These are phyloP conservation scores for Begonia peltatifolia DNA, from an alignment of 306 rosid species.

Conservation along the genomic window DNA sequence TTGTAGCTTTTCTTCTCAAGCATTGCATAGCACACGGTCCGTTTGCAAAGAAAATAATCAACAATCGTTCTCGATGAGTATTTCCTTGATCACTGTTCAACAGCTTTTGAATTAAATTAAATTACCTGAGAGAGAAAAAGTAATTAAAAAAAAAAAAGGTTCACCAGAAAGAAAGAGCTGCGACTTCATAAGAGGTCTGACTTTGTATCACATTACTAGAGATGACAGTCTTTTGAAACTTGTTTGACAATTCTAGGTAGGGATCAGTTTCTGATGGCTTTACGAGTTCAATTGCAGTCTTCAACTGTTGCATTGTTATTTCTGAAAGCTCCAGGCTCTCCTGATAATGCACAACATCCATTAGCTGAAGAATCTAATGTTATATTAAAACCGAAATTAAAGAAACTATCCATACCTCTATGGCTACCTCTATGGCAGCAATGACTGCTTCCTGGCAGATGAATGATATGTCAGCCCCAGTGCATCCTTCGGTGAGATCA, in stretches of 20 bases:
- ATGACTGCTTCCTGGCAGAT: conserved; percentile 79
- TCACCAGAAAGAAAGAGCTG: conserved; percentile 33
- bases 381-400: conserved; percentile 5
- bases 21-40: no score
- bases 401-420: conserved; percentile 48
- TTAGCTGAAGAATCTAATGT: conserved; percentile 3
- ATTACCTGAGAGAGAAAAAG: no score
- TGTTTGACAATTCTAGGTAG: conserved; percentile 45
- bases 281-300: conserved; percentile 40
- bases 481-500: conserved; percentile 47
- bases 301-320: conserved; percentile 63
- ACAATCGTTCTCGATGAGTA: no score
- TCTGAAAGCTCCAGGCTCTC: conserved; percentile 52
- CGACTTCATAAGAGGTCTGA: no score
- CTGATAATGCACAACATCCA: conserved; percentile 20
- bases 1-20: no score
- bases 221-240: conserved; percentile 58
- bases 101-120: no score
- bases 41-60: no score
- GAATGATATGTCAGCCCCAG: conserved; percentile 79
- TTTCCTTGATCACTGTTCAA: no score
- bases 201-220: conserved; percentile 23
- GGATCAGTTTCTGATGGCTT: conserved; percentile 52
- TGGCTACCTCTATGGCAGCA: conserved; percentile 77
- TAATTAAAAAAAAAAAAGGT: background rate